These are phyloP conservation scores for Collariella sp. DNA, from an alignment of 495 filamentous ascomycete species.

Conservation along the genomic window DNA sequence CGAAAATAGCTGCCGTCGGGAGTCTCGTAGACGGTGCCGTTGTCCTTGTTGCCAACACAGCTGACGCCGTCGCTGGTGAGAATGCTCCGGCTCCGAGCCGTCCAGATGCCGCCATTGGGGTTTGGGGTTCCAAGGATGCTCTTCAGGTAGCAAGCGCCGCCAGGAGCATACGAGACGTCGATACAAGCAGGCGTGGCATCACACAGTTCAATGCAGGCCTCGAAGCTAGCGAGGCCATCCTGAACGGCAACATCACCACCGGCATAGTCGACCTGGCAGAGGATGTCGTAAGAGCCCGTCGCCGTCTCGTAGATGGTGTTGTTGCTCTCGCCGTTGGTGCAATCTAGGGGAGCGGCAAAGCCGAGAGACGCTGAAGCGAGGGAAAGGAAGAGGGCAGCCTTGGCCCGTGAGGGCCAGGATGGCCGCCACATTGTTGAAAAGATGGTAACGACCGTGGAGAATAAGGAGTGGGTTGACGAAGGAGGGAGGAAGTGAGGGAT, in stretches of 20 bases:
- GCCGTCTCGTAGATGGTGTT: background rate
- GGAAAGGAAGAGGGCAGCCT: background rate
- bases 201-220: background rate
- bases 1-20: background rate
- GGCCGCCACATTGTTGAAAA: background rate
- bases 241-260: background rate
- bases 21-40: background rate
- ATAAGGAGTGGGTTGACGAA: too few relatives aligned
- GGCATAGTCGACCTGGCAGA: background rate
- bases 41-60: background rate
- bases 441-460: background rate
- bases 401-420: background rate
- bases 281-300: background rate
- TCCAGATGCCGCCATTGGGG: background rate
- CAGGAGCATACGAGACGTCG: background rate
- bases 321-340: background rate
- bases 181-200: background rate
- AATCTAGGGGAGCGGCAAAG: background rate
- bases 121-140: background rate
- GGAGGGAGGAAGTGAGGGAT: background rate
- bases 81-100: background rate
- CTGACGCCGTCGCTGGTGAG: background rate
- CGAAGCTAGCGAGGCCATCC: background rate
- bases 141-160: background rate
- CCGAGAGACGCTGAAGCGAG: background rate